A percentile compares a stretch with the other conserved stretches of the same genome.
Conservation (phyloP, 768 basidiomycete species). For the Rhodotorula kratochvilovae region DNA sequence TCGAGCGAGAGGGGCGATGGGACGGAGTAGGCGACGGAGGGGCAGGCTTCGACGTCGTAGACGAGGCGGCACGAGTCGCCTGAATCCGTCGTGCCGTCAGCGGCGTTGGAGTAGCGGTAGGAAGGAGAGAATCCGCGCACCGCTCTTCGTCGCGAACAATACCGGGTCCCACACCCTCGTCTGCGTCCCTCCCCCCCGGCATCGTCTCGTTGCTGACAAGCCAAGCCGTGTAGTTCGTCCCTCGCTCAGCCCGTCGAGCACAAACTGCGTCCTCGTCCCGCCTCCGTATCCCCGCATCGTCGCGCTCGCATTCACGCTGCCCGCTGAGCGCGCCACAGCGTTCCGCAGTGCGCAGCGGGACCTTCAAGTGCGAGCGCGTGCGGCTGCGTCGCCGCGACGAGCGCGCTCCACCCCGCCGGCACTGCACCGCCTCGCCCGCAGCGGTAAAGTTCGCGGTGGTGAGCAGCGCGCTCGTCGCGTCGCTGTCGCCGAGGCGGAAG, state of each 20-base stretch:
- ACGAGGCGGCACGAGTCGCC: constrained; percentile 58
- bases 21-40: constrained; percentile 63
- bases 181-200: constrained; percentile 44
- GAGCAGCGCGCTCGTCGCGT: constrained; percentile 17
- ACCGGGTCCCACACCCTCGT: constrained; percentile 64
- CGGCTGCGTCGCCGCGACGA: constrained; percentile 15
- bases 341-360: constrained; percentile 36
- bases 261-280: constrained; percentile 68
- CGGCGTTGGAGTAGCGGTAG: not conserved
- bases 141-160: constrained; percentile 70
- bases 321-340: not conserved
- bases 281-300: constrained; percentile 39
- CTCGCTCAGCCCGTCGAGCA: constrained; percentile 59
- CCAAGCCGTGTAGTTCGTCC: constrained; percentile 75
- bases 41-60: constrained; percentile 69
- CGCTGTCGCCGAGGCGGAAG: constrained; percentile 35
- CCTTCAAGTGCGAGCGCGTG: constrained; percentile 7
- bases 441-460: constrained; percentile 27
- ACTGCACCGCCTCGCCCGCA: not conserved
- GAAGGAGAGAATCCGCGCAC: constrained; percentile 48
- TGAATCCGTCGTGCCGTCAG: not conserved
- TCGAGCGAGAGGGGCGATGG: constrained; percentile 60
- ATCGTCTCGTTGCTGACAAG: constrained; percentile 51
- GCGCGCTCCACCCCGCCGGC: constrained; percentile 10
- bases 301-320: not conserved